Conservation (phyloP, 352 stramenopile species). For the Phytopythium vexans region DNA sequence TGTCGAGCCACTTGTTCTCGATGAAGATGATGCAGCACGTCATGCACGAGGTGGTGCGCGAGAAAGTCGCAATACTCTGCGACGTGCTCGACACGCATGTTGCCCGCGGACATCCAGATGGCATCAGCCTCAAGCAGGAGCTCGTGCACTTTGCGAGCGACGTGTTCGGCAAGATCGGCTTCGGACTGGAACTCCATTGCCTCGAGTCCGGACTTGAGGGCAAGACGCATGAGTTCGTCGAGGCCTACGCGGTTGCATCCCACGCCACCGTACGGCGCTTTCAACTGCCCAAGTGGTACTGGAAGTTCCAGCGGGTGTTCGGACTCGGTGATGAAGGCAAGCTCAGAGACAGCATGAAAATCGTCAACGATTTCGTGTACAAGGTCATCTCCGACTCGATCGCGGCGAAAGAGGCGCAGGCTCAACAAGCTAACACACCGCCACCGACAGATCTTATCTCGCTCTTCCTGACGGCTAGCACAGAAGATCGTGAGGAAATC, state of each 20-base stretch:
- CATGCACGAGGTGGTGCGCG: slow-evolving; percentile 32
- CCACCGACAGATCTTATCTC: slow-evolving; percentile 35
- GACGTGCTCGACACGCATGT: slow-evolving; percentile 18
- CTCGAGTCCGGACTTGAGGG: slow-evolving; percentile 18
- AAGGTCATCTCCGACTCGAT: slow-evolving; percentile 15
- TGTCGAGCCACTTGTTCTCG: slow-evolving; percentile 83
- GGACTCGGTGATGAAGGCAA: slow-evolving; percentile 8
- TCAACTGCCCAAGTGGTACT: slow-evolving; percentile 22
- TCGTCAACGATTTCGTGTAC: slow-evolving; percentile 9
- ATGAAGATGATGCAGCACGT: slow-evolving; percentile 43
- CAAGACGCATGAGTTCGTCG: slow-evolving; percentile 40
- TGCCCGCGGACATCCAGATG: slow-evolving; percentile 2
- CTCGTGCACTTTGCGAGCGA: slow-evolving; percentile 60
- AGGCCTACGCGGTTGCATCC: slow-evolving; percentile 37
- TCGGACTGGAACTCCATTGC: slow-evolving; percentile 38
- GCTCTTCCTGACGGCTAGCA: slow-evolving; percentile 39
- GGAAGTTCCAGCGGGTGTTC: slow-evolving; percentile 14
- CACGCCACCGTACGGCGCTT: slow-evolving; percentile 29
- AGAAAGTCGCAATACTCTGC: slow-evolving; percentile 27
- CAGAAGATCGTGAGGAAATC: slow-evolving; percentile 17
- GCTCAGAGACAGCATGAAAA: slow-evolving; percentile 8
- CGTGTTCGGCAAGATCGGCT: slow-evolving; percentile 56
- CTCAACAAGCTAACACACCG: background rate
- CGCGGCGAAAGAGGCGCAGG: slow-evolving; percentile 5
- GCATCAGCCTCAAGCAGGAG: slow-evolving; percentile 40